Evolutionary conservation across 2,329 filamentous ascomycete genomes (phyloP).

Genomic region (Eutypella sp.): DNA sequence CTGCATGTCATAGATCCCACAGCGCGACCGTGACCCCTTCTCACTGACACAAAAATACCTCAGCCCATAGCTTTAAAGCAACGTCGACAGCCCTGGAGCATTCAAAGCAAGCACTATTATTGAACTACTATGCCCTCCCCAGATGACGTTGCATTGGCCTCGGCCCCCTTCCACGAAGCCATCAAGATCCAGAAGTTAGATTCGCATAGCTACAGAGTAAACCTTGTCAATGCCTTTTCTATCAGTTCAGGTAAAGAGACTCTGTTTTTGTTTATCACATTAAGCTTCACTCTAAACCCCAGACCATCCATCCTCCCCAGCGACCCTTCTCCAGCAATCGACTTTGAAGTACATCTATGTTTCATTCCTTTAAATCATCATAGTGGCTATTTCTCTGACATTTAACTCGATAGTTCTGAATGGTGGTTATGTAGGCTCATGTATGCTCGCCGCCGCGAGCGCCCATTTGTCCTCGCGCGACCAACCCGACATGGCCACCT

Average conservation of each 20-base stretch:
- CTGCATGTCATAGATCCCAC: too few species aligned
- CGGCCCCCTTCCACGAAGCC: constrained; percentile 17
- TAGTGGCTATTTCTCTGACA: neutral
- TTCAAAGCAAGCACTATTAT: too few species aligned
- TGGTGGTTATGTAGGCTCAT: constrained; percentile 19
- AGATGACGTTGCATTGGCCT: neutral
- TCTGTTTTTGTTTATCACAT: neutral
- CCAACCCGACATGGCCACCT: constrained; percentile 9
- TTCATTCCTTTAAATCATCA: neutral
- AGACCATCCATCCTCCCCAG: too few species aligned
- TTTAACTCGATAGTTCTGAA: constrained; percentile 17
- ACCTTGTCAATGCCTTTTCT: constrained; percentile 16
- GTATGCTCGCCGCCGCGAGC: constrained; percentile 17
- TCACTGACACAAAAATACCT: neutral
- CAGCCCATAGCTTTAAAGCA: neutral
- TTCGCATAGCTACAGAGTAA: constrained; percentile 18
- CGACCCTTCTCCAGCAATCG: too few species aligned
- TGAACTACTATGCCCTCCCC: neutral
- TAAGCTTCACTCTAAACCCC: neutral
- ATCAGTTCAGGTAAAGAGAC: constrained; percentile 18
- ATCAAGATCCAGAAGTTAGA: constrained; percentile 16
- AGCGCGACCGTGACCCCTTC: neutral
- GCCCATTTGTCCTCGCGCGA: constrained; percentile 12
- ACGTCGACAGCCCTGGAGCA: neutral
- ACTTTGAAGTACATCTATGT: too few species aligned